A percentile compares a stretch with the other conserved stretches of the same genome.
phyloP scores from a whole-genome alignment of 768 basidiomycete genomes.

The Cyclocybe cylindracea region DNA sequence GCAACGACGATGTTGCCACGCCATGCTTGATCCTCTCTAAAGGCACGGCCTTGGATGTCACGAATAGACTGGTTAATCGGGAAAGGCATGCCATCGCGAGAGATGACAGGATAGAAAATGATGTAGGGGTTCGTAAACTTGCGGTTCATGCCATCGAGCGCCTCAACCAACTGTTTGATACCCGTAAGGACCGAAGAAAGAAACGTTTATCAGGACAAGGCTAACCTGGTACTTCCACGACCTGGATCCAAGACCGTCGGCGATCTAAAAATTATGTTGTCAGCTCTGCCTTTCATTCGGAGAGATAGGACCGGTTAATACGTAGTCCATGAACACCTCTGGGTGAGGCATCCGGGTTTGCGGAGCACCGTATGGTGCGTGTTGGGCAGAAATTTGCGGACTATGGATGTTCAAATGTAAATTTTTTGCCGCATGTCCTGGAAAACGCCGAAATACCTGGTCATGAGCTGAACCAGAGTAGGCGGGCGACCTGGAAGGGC shows the following conservation, averaged over 20 bases:
- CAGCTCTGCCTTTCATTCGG: conserved; percentile 1
- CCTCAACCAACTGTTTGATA: conserved; percentile 60
- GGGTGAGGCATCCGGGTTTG: conserved; percentile 76
- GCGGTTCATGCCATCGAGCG: conserved; percentile 78
- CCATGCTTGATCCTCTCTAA: conserved; percentile 69
- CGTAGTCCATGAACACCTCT: conserved; percentile 83
- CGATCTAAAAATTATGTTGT: conserved; percentile 46
- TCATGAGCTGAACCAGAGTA: conserved; percentile 72
- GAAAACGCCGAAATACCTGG: conserved; percentile 46
- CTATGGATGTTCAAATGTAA: conserved; percentile 20
- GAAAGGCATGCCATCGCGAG: conserved; percentile 81
- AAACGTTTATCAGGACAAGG: conserved; percentile 8
- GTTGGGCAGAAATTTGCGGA: conserved; percentile 42
- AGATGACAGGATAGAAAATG: conserved; percentile 74
- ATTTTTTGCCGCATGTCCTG: neutral
- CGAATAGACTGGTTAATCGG: conserved; percentile 76
- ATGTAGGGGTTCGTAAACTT: conserved; percentile 81
- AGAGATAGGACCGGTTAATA: conserved; percentile 20
- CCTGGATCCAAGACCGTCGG: conserved; percentile 65
- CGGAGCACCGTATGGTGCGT: conserved; percentile 43
- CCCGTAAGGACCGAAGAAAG: conserved; percentile 8
- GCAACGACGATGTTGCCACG: conserved; percentile 79
- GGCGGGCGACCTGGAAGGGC: conserved; percentile 58
- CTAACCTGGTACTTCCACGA: conserved; percentile 76
- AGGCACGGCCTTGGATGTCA: conserved; percentile 69